Conservation (phyloP, 164 flowering plant species). For the Vitis rotundifolia region DNA sequence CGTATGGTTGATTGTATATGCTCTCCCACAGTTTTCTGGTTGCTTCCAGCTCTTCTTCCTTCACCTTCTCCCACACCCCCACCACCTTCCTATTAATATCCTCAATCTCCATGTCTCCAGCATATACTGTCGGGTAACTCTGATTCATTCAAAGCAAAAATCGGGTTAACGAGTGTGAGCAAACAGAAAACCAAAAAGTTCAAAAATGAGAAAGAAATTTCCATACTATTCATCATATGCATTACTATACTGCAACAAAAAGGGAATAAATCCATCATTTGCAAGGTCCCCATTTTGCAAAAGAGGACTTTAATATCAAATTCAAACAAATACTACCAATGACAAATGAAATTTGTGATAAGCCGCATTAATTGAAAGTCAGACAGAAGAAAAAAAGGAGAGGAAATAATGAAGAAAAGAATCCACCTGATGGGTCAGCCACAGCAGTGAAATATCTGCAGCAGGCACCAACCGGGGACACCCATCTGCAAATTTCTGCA, state of each 20-base stretch:
- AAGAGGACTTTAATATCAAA: too few relatives aligned
- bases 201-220: background rate
- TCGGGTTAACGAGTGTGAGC: background rate
- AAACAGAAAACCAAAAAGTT: background rate
- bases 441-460: conserved; percentile 78
- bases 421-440: conserved; percentile 79
- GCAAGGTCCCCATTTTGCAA: too few relatives aligned
- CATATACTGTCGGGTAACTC: conserved; percentile 86
- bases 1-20: conserved; percentile 75
- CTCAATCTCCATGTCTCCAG: conserved; percentile 58
- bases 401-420: background rate
- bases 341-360: background rate
- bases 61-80: conserved; percentile 44
- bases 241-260: too few relatives aligned
- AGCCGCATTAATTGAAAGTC: background rate
- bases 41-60: conserved; percentile 44
- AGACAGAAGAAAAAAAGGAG: background rate
- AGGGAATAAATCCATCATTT: too few relatives aligned
- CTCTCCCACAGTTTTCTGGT: conserved; percentile 74
- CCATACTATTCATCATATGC: background rate
- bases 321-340: background rate
- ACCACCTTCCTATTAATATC: conserved; percentile 45
- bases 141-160: conserved; percentile 28
- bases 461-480: conserved; percentile 60
- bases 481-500: conserved; percentile 46